These are phyloP conservation scores for Fusarium domesticum DNA, from an alignment of 2,329 filamentous ascomycete genomes.

Conservation along the genomic window DNA sequence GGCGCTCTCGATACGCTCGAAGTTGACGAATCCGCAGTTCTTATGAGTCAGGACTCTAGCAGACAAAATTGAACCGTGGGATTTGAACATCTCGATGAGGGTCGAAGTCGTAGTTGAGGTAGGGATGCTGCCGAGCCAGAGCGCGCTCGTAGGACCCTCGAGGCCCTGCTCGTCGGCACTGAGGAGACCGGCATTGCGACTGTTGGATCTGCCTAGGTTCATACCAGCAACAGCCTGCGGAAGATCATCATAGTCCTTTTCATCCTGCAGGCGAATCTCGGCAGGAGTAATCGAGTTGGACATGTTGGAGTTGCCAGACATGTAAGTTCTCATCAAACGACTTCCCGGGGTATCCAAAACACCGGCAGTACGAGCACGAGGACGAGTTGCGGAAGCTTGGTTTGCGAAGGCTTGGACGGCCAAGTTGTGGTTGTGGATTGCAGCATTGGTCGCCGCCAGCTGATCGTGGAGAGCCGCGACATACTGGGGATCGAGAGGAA, in stretches of 20 bases:
- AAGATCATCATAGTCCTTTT: conserved; percentile 75
- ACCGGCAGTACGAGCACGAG: conserved; percentile 86
- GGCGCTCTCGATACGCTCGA: conserved; percentile 86
- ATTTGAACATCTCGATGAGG: conserved; percentile 88
- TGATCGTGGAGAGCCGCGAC: conserved; percentile 62
- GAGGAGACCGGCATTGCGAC: conserved; percentile 65
- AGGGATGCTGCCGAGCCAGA: conserved; percentile 97
- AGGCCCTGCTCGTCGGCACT: conserved; percentile 73
- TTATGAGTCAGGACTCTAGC: conserved; percentile 95
- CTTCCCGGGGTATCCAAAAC: conserved; percentile 77
- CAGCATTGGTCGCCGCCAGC: conserved; percentile 61
- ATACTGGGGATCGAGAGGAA: conserved; percentile 55
- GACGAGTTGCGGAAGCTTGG: conserved; percentile 76
- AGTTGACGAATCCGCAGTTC: conserved; percentile 98
- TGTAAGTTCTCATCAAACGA: conserved; percentile 67
- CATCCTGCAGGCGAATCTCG: conserved; percentile 71
- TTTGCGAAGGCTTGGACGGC: conserved; percentile 90
- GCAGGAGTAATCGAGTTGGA: conserved; percentile 73
- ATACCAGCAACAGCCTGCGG: conserved; percentile 80
- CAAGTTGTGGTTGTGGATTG: conserved; percentile 86
- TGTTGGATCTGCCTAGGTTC: conserved; percentile 65
- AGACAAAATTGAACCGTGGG: conserved; percentile 87
- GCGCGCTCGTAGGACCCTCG: conserved; percentile 84
- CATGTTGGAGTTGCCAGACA: conserved; percentile 66
- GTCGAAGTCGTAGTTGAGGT: conserved; percentile 96